phyloP scores from a whole-genome alignment of 2,329 filamentous ascomycete genomes.

The Colletotrichum liaoningense region DNA sequence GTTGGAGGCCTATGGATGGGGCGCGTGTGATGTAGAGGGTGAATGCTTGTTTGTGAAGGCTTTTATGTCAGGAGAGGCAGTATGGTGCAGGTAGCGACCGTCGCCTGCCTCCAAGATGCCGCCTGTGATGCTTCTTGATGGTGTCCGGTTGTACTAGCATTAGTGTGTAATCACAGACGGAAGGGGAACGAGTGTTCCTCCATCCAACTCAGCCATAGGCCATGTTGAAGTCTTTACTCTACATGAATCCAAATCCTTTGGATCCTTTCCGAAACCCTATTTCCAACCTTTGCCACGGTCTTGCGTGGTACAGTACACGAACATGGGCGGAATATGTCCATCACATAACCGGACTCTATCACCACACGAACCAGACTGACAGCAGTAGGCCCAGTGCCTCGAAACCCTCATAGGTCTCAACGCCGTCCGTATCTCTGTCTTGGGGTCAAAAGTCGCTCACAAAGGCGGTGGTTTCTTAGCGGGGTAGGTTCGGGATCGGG shows the following conservation, averaged over 20 bases:
- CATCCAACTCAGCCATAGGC: background rate
- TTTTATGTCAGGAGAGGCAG: background rate
- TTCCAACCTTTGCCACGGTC: background rate
- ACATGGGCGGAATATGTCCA: background rate
- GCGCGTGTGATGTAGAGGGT: background rate
- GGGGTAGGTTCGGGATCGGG: constrained; percentile 39
- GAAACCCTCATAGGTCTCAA: background rate
- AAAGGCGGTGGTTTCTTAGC: constrained; percentile 43
- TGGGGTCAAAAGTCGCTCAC: background rate
- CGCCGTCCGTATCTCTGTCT: background rate
- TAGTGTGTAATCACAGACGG: background rate
- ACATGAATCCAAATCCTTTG: background rate
- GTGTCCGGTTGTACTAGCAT: too few species aligned
- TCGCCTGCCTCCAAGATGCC: background rate
- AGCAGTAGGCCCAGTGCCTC: background rate
- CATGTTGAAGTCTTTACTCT: background rate
- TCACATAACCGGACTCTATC: background rate
- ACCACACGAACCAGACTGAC: constrained; percentile 33
- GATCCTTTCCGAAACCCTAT: background rate
- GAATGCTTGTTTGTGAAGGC: background rate
- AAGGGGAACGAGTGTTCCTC: too few species aligned
- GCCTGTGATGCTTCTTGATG: too few species aligned
- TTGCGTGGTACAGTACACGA: background rate
- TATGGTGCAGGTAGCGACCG: background rate
- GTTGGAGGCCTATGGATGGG: background rate